Evolutionary conservation across 305 asterid genomes (phyloP), one percentile per base, ranked within the genome.

Genomic region (Fraxinus sp.): DNA sequence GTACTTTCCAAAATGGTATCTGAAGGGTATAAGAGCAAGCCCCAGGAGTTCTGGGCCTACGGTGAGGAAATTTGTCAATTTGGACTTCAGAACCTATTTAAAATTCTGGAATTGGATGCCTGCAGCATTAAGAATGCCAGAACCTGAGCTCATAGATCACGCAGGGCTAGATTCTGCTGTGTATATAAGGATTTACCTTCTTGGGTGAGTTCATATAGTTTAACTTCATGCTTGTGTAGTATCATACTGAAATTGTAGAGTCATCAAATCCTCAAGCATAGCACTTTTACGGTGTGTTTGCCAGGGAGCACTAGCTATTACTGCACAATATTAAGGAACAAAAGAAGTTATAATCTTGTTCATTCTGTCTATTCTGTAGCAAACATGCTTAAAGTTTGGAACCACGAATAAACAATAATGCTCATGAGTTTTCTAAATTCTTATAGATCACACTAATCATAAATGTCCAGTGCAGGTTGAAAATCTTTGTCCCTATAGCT

Each of bases 71-170:
- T 84, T 95, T 57, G 92, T 95, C 32, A 95, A 95, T 84, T 84
- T 90, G 80, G 98, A 95, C 78, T 24, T 82, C 82, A 90, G 88
- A 85, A 90, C 90, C 20, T 95, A 95, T 85, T 70, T 95, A 78
- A 91, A 83, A 86, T 94, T 95, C 86, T 92, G 95, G 96, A 90
- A 85, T 18, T 95, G 99, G 99, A 95, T 95, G 97, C 99, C 99
- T 36, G 98, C 94, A 62, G 99, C 99, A 78, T 85, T 95, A 85
- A 88, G 93, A 81, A 95, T 95, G 99, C 99, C 99, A 2, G 96
- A 95, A 80, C 97, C 96, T 2, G 98, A 95, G 90, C 95, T 95
- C 84, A 94, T 93, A 66, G 92, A 93, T 22, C 99, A 94, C 24
- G 99, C 98, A 4, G 99, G 99, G 24, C 97, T 95, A 1, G 99